Percentiles rank a stretch among this genome's conserved stretches.
phyloP scores from a whole-genome alignment of 495 filamentous ascomycete genomes.

The Aspergillus haitiensis region DNA sequence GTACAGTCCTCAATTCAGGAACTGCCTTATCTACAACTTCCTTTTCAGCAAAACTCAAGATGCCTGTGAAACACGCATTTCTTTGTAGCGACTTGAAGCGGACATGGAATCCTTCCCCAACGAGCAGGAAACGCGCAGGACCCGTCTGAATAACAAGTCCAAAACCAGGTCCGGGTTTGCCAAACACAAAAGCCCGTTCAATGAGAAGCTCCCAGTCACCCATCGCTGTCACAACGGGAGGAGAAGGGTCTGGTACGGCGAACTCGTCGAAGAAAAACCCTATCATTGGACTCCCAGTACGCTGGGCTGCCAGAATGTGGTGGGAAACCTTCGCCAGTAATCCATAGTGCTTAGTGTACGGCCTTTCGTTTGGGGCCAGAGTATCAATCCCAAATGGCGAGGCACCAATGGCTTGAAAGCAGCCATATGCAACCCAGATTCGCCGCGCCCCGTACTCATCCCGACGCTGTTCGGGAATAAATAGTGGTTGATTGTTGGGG shows the following conservation, averaged over 20 bases:
- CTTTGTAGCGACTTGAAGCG: conserved; percentile 29
- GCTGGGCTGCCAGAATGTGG: conserved; percentile 46
- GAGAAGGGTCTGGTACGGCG: conserved; percentile 27
- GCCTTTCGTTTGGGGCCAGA: conserved; percentile 31
- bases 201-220: conserved; percentile 38
- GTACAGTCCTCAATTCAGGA: conserved; percentile 37
- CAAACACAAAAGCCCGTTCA: conserved; percentile 51
- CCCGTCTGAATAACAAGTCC: conserved; percentile 49
- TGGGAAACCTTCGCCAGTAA: conserved; percentile 36
- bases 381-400: conserved; percentile 52
- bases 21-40: conserved; percentile 33
- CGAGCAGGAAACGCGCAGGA: conserved; percentile 41
- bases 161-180: conserved; percentile 38
- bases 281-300: conserved; percentile 32
- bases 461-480: conserved; percentile 52
- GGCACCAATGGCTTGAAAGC: conserved; percentile 42
- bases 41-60: conserved; percentile 46
- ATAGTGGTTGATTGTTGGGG: conserved; percentile 42
- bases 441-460: conserved; percentile 50
- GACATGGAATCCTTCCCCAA: conserved; percentile 51
- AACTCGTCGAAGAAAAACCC: conserved; percentile 52
- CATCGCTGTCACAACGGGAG: conserved; percentile 25
- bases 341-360: conserved; percentile 42
- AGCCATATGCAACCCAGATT: conserved; percentile 46
- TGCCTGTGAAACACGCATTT: conserved; percentile 43